Percentiles rank a stretch among this genome's conserved stretches.
These are phyloP conservation scores for Arthrocladium fulminans DNA, from an alignment of 2,329 filamentous ascomycete genomes.

Conservation along the genomic window DNA sequence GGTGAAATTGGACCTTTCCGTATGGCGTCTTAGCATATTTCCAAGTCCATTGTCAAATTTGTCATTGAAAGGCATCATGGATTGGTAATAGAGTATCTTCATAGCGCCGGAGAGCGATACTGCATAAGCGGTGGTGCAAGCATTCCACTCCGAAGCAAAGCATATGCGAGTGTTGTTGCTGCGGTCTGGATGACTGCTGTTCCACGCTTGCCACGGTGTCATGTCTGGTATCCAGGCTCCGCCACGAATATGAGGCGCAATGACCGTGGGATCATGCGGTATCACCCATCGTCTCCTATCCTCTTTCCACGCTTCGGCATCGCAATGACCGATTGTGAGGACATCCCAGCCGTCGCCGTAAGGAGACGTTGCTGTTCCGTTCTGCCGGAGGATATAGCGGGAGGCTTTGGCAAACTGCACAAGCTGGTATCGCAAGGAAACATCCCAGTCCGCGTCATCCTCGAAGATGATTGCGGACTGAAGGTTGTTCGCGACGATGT, in stretches of 20 bases:
- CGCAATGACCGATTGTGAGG: slow-evolving; percentile 44
- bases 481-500: slow-evolving; percentile 39
- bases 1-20: too few relatives aligned
- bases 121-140: slow-evolving; percentile 33
- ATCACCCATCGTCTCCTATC: slow-evolving; percentile 24
- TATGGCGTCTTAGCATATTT: too few relatives aligned
- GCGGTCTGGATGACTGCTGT: slow-evolving; percentile 14
- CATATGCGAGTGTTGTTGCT: slow-evolving; percentile 32
- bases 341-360: slow-evolving; percentile 47
- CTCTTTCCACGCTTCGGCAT: slow-evolving; percentile 18
- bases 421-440: slow-evolving; percentile 43
- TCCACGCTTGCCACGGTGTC: slow-evolving; percentile 13
- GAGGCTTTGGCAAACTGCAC: slow-evolving; percentile 29
- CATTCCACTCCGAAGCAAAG: slow-evolving; percentile 26
- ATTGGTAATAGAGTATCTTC: slow-evolving; percentile 29
- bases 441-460: slow-evolving; percentile 52
- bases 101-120: slow-evolving; percentile 31
- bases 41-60: too few relatives aligned
- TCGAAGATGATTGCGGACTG: slow-evolving; percentile 46
- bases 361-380: slow-evolving; percentile 29
- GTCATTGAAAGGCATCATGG: slow-evolving; percentile 22
- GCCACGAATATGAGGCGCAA: too few relatives aligned
- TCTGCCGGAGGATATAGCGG: slow-evolving; percentile 24
- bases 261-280: slow-evolving; percentile 25
- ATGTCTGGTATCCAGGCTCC: slow-evolving; percentile 14